Conservation (phyloP, 2,329 filamentous ascomycete species). For the Ceratocystis harringtonii region DNA sequence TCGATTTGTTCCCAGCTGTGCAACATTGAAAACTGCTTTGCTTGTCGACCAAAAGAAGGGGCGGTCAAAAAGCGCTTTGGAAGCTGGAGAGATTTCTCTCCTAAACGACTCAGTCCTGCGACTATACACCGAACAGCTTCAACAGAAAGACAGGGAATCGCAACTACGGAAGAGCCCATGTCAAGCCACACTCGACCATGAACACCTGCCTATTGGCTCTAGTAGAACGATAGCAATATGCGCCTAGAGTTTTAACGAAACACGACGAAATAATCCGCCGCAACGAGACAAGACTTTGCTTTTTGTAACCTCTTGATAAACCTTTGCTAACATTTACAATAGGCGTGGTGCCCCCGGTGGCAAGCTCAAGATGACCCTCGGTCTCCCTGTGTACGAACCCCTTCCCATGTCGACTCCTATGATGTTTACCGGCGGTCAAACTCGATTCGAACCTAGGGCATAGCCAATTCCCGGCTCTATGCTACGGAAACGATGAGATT, state of each 20-base stretch:
- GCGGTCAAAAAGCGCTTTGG: background rate
- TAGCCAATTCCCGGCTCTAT: background rate
- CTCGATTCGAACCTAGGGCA: conserved; percentile 9
- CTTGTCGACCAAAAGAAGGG: background rate
- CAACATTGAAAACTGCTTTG: no score
- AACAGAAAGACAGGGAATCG: no score
- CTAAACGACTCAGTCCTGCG: background rate
- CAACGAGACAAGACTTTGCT: conserved; percentile 10
- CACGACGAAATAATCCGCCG: conserved; percentile 3
- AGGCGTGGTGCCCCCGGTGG: conserved; percentile 89
- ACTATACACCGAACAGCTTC: background rate
- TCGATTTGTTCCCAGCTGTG: background rate
- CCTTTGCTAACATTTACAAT: conserved; percentile 26
- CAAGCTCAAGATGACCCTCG: conserved; percentile 99
- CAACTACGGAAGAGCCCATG: no score
- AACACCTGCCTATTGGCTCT: background rate
- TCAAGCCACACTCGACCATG: background rate
- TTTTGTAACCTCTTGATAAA: conserved; percentile 6
- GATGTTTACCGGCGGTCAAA: no score
- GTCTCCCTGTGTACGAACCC: conserved; percentile 86
- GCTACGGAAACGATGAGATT: conserved; percentile 12
- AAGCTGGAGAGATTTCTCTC: background rate
- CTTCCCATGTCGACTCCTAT: background rate
- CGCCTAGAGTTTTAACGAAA: background rate
- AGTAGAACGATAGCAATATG: background rate